Evolutionary conservation across 2,329 filamentous ascomycete species (phyloP).

Genomic region (Paraphoma chrysanthemicola): DNA sequence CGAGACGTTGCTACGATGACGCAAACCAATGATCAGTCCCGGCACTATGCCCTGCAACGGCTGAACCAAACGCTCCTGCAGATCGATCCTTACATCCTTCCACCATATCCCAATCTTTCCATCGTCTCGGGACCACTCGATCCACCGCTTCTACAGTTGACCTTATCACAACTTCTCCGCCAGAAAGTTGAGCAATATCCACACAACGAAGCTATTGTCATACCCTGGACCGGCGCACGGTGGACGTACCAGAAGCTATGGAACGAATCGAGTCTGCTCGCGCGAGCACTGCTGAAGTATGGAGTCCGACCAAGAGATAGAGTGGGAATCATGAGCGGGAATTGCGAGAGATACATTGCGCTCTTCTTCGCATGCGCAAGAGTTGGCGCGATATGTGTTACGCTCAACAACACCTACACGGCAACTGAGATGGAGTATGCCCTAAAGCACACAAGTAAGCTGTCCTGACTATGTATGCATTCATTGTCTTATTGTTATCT

Average conservation of each 20-base stretch:
- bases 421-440: slow-evolving; percentile 75
- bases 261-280: slow-evolving; percentile 49
- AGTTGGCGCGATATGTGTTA: slow-evolving; percentile 65
- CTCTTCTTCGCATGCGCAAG: slow-evolving; percentile 74
- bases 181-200: slow-evolving; percentile 72
- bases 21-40: slow-evolving; percentile 35
- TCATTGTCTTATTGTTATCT: neutral
- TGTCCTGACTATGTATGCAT: neutral
- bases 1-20: slow-evolving; percentile 22
- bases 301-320: slow-evolving; percentile 73
- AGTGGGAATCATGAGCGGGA: slow-evolving; percentile 75
- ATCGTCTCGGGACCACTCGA: slow-evolving; percentile 73
- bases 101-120: slow-evolving; percentile 55
- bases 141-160: slow-evolving; percentile 73
- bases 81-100: slow-evolving; percentile 47
- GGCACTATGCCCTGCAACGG: slow-evolving; percentile 39
- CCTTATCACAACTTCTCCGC: slow-evolving; percentile 74
- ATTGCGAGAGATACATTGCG: slow-evolving; percentile 65
- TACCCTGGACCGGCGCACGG: slow-evolving; percentile 76
- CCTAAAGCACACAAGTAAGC: slow-evolving; percentile 70
- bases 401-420: slow-evolving; percentile 84
- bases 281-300: slow-evolving; percentile 64
- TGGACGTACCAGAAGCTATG: slow-evolving; percentile 66
- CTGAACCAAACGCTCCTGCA: slow-evolving; percentile 48
- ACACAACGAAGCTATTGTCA: slow-evolving; percentile 71